phyloP scores from a whole-genome alignment of 768 basidiomycete genomes.

The Termitomyces eurrhizus region DNA sequence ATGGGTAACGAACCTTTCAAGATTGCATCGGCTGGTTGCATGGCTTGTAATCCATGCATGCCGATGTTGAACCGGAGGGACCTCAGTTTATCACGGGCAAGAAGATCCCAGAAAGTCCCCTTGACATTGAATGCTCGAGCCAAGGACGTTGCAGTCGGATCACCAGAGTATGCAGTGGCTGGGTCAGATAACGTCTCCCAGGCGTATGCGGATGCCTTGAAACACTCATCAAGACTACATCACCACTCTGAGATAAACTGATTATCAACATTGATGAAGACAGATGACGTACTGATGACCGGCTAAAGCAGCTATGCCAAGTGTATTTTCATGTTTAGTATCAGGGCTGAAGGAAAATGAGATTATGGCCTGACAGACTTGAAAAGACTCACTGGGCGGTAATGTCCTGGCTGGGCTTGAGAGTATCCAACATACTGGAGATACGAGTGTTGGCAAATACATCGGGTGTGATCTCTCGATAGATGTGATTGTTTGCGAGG shows the following conservation, averaged over 20 bases:
- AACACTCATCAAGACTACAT: conserved; percentile 25
- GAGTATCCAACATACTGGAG: conserved; percentile 29
- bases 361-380: not conserved
- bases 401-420: conserved; percentile 24
- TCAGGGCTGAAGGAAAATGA: not conserved
- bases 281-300: conserved; percentile 19
- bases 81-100: conserved; percentile 15
- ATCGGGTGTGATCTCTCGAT: conserved; percentile 30
- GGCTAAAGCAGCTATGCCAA: conserved; percentile 21
- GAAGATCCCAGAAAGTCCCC: conserved; percentile 23
- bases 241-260: not conserved
- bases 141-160: conserved; percentile 21
- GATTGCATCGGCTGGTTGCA: conserved; percentile 21
- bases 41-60: conserved; percentile 23
- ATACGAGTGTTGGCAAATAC: conserved; percentile 36
- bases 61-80: conserved; percentile 26
- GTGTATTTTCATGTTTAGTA: conserved; percentile 13
- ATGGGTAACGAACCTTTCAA: conserved; percentile 10
- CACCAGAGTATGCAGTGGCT: conserved; percentile 17
- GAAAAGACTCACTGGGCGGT: conserved; percentile 20
- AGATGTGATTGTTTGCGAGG: conserved; percentile 36
- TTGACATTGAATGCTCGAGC: conserved; percentile 20
- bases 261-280: too few relatives aligned
- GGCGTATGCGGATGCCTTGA: conserved; percentile 27
- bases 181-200: conserved; percentile 29